Percentiles rank a stretch among this genome's conserved stretches.
Evolutionary conservation across 331 rosid genomes (phyloP).

Genomic region (Acacia pycnantha): DNA sequence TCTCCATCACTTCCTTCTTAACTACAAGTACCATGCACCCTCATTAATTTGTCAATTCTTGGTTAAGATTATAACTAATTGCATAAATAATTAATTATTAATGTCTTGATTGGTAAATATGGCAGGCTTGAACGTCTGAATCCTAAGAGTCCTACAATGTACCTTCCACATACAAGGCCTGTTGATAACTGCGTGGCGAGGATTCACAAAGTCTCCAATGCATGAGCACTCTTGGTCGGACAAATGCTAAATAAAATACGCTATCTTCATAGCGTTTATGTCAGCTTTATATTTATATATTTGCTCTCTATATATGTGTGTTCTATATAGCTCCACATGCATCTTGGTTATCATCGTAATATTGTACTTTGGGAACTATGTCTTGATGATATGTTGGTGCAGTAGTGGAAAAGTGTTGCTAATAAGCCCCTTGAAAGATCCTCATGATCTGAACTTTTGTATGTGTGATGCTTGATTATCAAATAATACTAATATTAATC

Average conservation of each 20-base stretch:
- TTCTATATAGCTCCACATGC: no score
- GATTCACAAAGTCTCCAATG: background rate
- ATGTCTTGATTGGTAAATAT: background rate
- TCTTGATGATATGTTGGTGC: no score
- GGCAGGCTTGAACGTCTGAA: slow-evolving; percentile 62
- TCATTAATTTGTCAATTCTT: background rate
- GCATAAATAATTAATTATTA: background rate
- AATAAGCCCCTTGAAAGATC: no score
- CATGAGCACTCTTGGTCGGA: background rate
- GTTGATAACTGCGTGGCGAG: slow-evolving; percentile 73
- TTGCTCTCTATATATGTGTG: no score
- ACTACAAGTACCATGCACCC: slow-evolving; percentile 41
- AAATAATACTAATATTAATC: no score
- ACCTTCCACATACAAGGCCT: slow-evolving; percentile 76
- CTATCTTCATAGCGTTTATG: no score
- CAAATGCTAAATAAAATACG: no score
- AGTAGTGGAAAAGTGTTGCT: no score
- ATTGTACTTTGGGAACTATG: no score
- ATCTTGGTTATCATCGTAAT: no score
- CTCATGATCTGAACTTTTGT: background rate
- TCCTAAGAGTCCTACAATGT: slow-evolving; percentile 51
- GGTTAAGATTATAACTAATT: background rate
- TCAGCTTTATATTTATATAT: no score
- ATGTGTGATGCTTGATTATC: background rate
- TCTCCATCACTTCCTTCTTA: slow-evolving; percentile 68